Evolutionary conservation across 1,139 yeast species (phyloP).

Genomic region (Taphrina communis): DNA sequence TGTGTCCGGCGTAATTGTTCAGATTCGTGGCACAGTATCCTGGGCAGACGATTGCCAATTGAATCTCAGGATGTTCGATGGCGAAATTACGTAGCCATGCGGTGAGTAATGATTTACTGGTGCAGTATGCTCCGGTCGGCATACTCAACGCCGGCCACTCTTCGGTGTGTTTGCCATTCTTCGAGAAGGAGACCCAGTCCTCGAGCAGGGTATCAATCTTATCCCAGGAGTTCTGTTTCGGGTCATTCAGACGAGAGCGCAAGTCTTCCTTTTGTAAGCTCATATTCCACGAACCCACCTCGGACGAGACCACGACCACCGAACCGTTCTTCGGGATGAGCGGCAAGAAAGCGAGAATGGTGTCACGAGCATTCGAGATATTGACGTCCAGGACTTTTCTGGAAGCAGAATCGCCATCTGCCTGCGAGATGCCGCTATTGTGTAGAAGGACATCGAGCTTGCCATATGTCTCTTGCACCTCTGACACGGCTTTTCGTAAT

Average conservation of each 20-base stretch:
- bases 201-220: neutral
- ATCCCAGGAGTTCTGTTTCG: slow-evolving; percentile 9
- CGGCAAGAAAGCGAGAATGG: slow-evolving; percentile 8
- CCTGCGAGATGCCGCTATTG: slow-evolving; percentile 21
- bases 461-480: slow-evolving; percentile 7
- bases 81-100: slow-evolving; percentile 18
- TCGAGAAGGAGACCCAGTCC: slow-evolving; percentile 19
- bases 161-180: neutral
- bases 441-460: slow-evolving; percentile 16
- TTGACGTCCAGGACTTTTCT: slow-evolving; percentile 14
- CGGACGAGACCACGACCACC: slow-evolving; percentile 13
- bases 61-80: neutral
- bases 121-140: slow-evolving; percentile 6
- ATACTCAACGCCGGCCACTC: neutral
- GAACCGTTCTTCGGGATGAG: neutral
- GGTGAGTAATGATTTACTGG: slow-evolving; percentile 10
- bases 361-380: neutral
- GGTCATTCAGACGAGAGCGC: slow-evolving; percentile 4
- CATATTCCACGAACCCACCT: slow-evolving; percentile 17
- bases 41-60: slow-evolving; percentile 19
- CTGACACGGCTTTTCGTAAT: neutral
- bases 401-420: neutral
- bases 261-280: neutral
- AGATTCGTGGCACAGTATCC: slow-evolving; percentile 21
- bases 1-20: neutral